Conservation (phyloP, 2,329 filamentous ascomycete species). For the Ophiostoma sp. region DNA sequence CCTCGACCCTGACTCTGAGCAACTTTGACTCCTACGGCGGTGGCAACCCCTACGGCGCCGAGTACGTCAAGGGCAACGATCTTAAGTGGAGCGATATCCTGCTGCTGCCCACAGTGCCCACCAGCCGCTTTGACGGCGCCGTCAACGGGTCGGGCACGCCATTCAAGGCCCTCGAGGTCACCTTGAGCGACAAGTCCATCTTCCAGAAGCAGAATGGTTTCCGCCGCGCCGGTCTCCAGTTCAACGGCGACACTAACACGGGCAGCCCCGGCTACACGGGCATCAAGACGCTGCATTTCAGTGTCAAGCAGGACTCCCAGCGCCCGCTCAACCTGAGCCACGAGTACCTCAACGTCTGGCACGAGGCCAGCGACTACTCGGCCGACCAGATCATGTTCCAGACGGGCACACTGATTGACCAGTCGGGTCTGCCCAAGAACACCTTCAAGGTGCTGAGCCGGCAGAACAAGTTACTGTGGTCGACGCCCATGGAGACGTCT, state of each 20-base stretch:
- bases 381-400: slow-evolving; percentile 44
- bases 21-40: slow-evolving; percentile 39
- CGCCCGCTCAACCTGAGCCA: slow-evolving; percentile 41
- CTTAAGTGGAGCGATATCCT: slow-evolving; percentile 43
- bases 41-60: slow-evolving; percentile 39
- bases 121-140: slow-evolving; percentile 43
- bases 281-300: slow-evolving; percentile 42
- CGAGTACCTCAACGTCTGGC: slow-evolving; percentile 43
- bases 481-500: slow-evolving; percentile 44
- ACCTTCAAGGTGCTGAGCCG: slow-evolving; percentile 47
- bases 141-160: slow-evolving; percentile 23
- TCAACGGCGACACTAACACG: slow-evolving; percentile 44
- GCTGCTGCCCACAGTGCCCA: slow-evolving; percentile 35
- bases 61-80: slow-evolving; percentile 41
- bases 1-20: slow-evolving; percentile 30
- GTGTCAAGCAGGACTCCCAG: slow-evolving; percentile 37
- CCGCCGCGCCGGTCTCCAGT: slow-evolving; percentile 47
- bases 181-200: slow-evolving; percentile 46
- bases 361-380: slow-evolving; percentile 41
- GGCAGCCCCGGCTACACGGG: slow-evolving; percentile 40
- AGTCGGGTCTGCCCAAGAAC: slow-evolving; percentile 39
- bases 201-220: slow-evolving; percentile 49
- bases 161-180: slow-evolving; percentile 46
- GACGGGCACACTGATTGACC: slow-evolving; percentile 40
- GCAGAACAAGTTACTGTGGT: slow-evolving; percentile 43